phyloP scores from a whole-genome alignment of 2,329 filamentous ascomycete species.

The Cryphonectria nitschkei region DNA sequence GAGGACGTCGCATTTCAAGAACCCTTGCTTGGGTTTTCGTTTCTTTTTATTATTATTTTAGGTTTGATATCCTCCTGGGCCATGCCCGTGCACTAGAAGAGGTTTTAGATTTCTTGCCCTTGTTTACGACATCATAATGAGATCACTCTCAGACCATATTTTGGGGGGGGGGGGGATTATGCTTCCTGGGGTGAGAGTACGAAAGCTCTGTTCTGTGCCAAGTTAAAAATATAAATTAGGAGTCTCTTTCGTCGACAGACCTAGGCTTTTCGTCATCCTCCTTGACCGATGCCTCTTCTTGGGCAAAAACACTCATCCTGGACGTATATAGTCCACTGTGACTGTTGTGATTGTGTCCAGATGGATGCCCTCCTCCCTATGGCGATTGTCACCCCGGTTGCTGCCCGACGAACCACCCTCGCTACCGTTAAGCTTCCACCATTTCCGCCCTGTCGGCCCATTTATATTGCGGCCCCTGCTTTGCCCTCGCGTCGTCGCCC shows the following conservation, averaged over 20 bases:
- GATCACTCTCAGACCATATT: not conserved
- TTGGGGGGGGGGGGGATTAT: too few relatives aligned
- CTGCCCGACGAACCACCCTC: constrained; percentile 5
- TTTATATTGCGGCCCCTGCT: constrained; percentile 3
- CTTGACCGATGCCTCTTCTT: not conserved
- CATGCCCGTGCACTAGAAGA: not conserved
- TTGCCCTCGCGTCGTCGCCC: constrained; percentile 27
- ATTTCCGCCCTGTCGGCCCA: constrained; percentile 12
- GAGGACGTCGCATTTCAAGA: not conserved
- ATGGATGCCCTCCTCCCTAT: constrained; percentile 31
- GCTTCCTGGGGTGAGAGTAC: not conserved
- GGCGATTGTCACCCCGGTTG: not conserved
- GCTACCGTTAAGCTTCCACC: constrained; percentile 23
- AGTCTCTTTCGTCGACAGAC: not conserved
- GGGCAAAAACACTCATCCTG: not conserved
- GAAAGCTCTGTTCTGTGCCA: not conserved
- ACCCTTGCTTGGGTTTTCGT: not conserved
- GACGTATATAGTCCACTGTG: constrained; percentile 33
- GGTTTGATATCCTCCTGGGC: not conserved
- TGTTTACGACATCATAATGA: not conserved
- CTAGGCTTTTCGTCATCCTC: not conserved
- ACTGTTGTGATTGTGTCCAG: constrained; percentile 40
- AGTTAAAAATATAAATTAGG: not conserved
- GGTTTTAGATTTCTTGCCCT: not conserved
- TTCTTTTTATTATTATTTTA: not conserved